Base-by-base conservation (phyloP, 257 asterid species). In the Pogostemon cablin region DNA sequence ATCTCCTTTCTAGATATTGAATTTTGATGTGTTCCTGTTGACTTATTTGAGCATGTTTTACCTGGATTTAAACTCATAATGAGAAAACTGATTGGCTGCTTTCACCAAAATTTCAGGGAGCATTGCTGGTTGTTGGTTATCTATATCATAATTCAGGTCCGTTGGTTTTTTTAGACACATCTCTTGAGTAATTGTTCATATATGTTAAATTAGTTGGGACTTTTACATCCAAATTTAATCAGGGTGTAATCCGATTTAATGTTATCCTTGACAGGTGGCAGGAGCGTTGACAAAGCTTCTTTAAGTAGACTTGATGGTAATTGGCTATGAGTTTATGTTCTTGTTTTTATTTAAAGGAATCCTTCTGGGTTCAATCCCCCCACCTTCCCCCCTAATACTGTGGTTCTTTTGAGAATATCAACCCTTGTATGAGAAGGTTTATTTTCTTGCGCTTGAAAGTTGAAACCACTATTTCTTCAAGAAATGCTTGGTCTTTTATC, bases 141-240 rank as follows among this genome's bases (percentile, higher is more conserved):
- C 35, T 93, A 12, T 87, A 93, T 76, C 90, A 78, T 61, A 83
- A 89, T 78, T 85, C 97, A 90, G 96, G 98, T 93, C 17, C 57
- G 84, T 80, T 39, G 12, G 32, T 38, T 71, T 41, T 8, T 44
- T 53, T 55, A 17, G 42, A 48, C 46, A 3, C 53, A 15, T 15
- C 15, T 15, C 6, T 65, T 38, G 25, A 69, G 72, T 41, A 47
- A 3, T 44, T 42, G 25, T 50, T 56, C 32, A 41, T 15, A 32
- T 39, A 4, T 47, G 32, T 38, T 11, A 67, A 54, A 62, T 50
- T 47, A 34, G 9, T 58, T 15, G 25, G 41, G 46, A 32, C 25
- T 17, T 65, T 35, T 55, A 65, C 57, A 4, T 34, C 9, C 53
- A 41, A 25, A 12, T 75, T 43, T 50, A 8, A 25, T 10, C 67